Percentiles rank a stretch among this genome's conserved stretches.
These are phyloP conservation scores for Leccinum uliginosum DNA, from an alignment of 768 basidiomycete genomes.

Conservation along the genomic window DNA sequence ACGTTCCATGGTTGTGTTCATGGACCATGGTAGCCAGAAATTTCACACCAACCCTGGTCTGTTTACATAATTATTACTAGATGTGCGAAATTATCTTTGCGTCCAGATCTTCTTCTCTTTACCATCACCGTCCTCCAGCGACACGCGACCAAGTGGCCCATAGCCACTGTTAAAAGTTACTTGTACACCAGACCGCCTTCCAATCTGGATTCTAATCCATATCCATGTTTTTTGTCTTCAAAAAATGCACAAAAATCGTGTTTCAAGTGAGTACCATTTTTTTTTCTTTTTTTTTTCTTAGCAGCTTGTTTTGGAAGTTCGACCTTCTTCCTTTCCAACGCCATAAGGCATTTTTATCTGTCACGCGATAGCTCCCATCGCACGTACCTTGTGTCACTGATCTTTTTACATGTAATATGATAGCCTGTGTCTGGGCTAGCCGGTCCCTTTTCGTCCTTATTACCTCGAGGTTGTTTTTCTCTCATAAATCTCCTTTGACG, in stretches of 20 bases:
- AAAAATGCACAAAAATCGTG: conserved; percentile 38
- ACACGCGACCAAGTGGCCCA: conserved; percentile 28
- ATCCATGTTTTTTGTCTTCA: conserved; percentile 33
- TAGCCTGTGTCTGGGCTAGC: conserved; percentile 15
- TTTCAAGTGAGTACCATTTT: conserved; percentile 26
- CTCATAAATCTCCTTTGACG: conserved; percentile 25
- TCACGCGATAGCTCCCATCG: conserved; percentile 35
- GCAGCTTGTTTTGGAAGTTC: conserved; percentile 23
- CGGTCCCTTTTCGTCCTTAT: conserved; percentile 12
- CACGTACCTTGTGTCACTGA: conserved; percentile 29
- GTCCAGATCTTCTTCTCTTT: conserved; percentile 17
- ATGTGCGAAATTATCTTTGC: conserved; percentile 15
- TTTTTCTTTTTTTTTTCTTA: conserved; percentile 17
- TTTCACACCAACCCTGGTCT: conserved; percentile 6
- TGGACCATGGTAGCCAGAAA: background rate
- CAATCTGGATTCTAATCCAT: conserved; percentile 35
- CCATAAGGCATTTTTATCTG: conserved; percentile 28
- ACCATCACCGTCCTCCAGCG: conserved; percentile 32
- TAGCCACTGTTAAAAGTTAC: conserved; percentile 21
- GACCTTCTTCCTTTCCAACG: conserved; percentile 18
- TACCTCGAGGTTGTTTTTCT: conserved; percentile 12
- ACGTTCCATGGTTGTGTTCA: conserved; percentile 25
- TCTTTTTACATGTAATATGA: conserved; percentile 37
- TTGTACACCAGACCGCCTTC: conserved; percentile 16
- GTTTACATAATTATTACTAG: conserved; percentile 33